phyloP scores from a whole-genome alignment of 768 basidiomycete species.

The Terana coerulea region DNA sequence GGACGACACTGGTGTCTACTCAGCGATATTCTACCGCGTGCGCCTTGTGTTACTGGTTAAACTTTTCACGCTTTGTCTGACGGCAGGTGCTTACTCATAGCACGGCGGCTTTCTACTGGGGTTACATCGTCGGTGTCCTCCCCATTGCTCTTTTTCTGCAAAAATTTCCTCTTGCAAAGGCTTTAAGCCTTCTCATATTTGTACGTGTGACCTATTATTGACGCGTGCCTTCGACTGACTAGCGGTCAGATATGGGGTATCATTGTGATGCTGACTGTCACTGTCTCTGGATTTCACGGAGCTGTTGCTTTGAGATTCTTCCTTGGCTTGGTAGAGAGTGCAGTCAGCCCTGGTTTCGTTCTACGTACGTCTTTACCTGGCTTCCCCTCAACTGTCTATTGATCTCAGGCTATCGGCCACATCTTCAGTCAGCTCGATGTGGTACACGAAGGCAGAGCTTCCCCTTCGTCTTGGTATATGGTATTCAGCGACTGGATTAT shows the following conservation, averaged over 20 bases:
- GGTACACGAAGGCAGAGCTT: conserved; percentile 13
- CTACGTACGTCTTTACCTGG: not conserved
- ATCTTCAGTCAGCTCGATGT: conserved; percentile 11
- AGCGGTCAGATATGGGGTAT: conserved; percentile 6
- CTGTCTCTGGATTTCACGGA: conserved; percentile 1
- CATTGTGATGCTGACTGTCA: conserved; percentile 12
- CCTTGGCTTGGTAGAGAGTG: conserved; percentile 11
- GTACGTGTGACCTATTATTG: not conserved
- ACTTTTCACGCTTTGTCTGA: not conserved
- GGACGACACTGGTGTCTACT: conserved; percentile 4
- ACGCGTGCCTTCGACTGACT: not conserved
- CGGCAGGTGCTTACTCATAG: not conserved
- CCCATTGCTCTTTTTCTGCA: conserved; percentile 11
- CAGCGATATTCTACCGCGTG: conserved; percentile 12
- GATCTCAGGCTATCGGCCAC: not conserved
- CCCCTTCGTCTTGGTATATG: conserved; percentile 11
- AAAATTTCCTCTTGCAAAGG: conserved; percentile 10
- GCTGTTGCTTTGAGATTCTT: conserved; percentile 11
- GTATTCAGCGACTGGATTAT: conserved; percentile 10
- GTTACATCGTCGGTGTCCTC: conserved; percentile 11
- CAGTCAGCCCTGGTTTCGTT: conserved; percentile 12
- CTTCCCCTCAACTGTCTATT: not conserved
- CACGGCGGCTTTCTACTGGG: conserved; percentile 11
- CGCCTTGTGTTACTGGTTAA: not conserved
- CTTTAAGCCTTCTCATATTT: conserved; percentile 6